Conservation (phyloP, 2,329 filamentous ascomycete genomes). For the Calonectria pauciramosa region DNA sequence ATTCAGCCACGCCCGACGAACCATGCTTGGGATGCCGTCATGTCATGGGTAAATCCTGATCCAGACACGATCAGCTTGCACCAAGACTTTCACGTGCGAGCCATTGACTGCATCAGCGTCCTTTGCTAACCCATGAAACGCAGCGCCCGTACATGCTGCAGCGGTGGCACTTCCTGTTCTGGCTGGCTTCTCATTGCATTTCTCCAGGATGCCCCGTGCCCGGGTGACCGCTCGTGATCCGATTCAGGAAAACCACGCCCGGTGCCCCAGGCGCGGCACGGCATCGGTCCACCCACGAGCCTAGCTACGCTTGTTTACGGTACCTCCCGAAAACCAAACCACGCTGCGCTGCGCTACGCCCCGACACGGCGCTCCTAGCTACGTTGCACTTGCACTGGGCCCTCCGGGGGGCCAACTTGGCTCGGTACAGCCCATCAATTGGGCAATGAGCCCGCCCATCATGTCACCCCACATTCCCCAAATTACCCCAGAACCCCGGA, state of each 20-base stretch:
- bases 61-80: neutral
- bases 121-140: neutral
- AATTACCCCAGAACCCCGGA: constrained; percentile 21
- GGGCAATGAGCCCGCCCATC: constrained; percentile 4
- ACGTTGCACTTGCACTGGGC: constrained; percentile 9
- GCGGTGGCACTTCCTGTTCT: neutral
- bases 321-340: neutral
- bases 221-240: neutral
- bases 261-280: neutral
- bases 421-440: constrained; percentile 6
- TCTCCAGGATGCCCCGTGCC: neutral
- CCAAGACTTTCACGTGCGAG: neutral
- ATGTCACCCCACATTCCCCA: constrained; percentile 14
- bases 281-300: constrained; percentile 4
- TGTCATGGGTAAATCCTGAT: constrained; percentile 1
- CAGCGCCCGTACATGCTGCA: neutral
- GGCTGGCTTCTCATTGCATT: neutral
- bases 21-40: neutral
- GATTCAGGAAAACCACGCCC: neutral
- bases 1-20: neutral
- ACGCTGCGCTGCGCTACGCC: neutral
- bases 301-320: neutral
- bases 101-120: neutral
- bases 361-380: neutral
- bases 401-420: neutral